A percentile compares a stretch with the other conserved stretches of the same genome.
Evolutionary conservation across 1,284 basidiomycete genomes (phyloP).

Genomic region (Cryptococcus floricola): DNA sequence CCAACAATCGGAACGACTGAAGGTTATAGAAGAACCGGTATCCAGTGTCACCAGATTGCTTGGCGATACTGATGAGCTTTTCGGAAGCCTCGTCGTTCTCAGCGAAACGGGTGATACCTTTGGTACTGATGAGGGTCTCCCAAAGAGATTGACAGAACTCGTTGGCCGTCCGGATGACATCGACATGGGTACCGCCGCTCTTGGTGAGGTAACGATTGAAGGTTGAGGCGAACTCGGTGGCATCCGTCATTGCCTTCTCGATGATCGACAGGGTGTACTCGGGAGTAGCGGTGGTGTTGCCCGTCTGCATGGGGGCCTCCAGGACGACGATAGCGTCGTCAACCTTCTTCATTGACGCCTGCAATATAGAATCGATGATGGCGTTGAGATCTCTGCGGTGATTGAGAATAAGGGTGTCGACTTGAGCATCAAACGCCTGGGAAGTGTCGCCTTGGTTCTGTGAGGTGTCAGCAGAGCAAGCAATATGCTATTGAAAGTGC

Average conservation of each 20-base stretch:
- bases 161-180: constrained; percentile 97
- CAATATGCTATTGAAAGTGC: constrained; percentile 1
- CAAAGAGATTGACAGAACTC: constrained; percentile 89
- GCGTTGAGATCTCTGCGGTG: constrained; percentile 97
- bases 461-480: background rate
- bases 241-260: constrained; percentile 89
- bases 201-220: constrained; percentile 89
- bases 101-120: constrained; percentile 90
- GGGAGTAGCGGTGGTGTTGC: constrained; percentile 93
- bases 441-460: constrained; percentile 79
- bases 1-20: constrained; percentile 87
- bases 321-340: constrained; percentile 97
- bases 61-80: constrained; percentile 81
- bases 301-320: constrained; percentile 88
- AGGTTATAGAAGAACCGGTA: constrained; percentile 91
- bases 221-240: constrained; percentile 91
- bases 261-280: constrained; percentile 98
- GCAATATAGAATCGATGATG: constrained; percentile 97
- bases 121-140: constrained; percentile 88
- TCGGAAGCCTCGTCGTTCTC: constrained; percentile 88
- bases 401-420: constrained; percentile 95
- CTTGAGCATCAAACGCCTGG: constrained; percentile 88
- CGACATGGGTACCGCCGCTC: constrained; percentile 80
- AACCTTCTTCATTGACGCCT: constrained; percentile 93
- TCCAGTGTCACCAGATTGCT: constrained; percentile 77